These are phyloP conservation scores for Orbilia oligospora DNA, from an alignment of 2,329 filamentous ascomycete genomes.

Conservation along the genomic window DNA sequence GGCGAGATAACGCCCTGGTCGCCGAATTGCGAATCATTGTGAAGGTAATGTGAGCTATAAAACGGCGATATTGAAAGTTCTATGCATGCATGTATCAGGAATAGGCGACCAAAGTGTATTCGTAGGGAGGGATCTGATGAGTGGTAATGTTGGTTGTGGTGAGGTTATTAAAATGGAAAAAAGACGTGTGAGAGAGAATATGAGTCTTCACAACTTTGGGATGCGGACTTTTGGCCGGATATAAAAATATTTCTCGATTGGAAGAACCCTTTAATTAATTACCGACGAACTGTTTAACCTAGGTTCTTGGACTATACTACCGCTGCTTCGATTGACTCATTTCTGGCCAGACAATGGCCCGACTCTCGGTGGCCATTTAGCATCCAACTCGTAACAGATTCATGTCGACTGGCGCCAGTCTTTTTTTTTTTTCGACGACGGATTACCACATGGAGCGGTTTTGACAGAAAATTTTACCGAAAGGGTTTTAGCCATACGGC, in stretches of 20 bases:
- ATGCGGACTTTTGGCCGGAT: constrained; percentile 31
- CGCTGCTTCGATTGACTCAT: constrained; percentile 21
- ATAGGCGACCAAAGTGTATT: constrained; percentile 23
- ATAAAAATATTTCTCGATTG: constrained; percentile 50
- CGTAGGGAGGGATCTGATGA: background rate
- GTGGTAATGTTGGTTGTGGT: constrained; percentile 18
- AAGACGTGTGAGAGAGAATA: constrained; percentile 29
- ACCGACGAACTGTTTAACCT: constrained; percentile 13
- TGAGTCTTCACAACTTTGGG: constrained; percentile 33
- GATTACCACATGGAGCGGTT: constrained; percentile 14
- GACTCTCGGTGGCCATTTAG: constrained; percentile 43
- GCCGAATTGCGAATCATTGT: constrained; percentile 59
- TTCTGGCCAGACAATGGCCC: constrained; percentile 30
- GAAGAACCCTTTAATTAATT: constrained; percentile 19
- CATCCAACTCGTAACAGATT: constrained; percentile 12
- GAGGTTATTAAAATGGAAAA: constrained; percentile 7
- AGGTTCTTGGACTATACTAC: background rate
- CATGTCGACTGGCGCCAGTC: constrained; percentile 24
- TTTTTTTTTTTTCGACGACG: constrained; percentile 25
- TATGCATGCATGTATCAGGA: constrained; percentile 34
- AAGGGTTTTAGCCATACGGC: constrained; percentile 65
- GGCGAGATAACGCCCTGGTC: constrained; percentile 58
- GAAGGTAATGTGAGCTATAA: constrained; percentile 18
- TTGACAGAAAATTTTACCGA: constrained; percentile 37
- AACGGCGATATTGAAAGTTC: constrained; percentile 13